These are phyloP conservation scores for Claviceps fusiformis DNA, from an alignment of 2,329 filamentous ascomycete species.

Conservation along the genomic window DNA sequence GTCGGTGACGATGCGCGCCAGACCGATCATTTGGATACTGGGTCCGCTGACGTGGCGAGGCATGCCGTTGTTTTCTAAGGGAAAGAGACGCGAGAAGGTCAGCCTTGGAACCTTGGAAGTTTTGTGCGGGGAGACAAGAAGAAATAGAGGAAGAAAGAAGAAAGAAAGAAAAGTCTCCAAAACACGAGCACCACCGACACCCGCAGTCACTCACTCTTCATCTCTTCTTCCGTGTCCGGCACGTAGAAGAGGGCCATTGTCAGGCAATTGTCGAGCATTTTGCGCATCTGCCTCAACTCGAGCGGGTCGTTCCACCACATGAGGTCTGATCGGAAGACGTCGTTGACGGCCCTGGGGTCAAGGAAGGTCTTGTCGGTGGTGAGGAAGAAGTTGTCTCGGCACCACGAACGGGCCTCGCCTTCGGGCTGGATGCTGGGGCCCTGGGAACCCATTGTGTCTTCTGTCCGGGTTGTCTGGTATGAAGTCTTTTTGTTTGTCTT, in stretches of 20 bases:
- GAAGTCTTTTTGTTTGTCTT: neutral
- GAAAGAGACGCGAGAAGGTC: neutral
- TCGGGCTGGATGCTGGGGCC: conserved; percentile 14
- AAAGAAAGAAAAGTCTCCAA: no score
- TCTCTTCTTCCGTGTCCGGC: conserved; percentile 23
- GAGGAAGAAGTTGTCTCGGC: conserved; percentile 41
- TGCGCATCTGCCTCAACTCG: conserved; percentile 32
- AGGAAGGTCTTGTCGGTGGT: conserved; percentile 46
- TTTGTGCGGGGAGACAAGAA: neutral
- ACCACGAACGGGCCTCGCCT: conserved; percentile 30
- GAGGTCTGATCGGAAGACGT: conserved; percentile 40
- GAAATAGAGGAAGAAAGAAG: neutral
- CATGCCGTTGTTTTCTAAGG: conserved; percentile 18
- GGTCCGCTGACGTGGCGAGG: conserved; percentile 17
- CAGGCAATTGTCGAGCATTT: conserved; percentile 42
- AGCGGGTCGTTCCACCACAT: conserved; percentile 48
- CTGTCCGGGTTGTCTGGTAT: neutral
- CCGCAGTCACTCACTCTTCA: conserved; percentile 20
- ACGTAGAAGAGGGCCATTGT: conserved; percentile 44
- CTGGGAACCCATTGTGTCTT: conserved; percentile 9
- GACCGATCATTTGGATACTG: conserved; percentile 24
- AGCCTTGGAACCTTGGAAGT: neutral
- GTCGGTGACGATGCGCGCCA: conserved; percentile 52
- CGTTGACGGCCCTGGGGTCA: conserved; percentile 39
- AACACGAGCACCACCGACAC: no score